Percentiles rank a stretch among this genome's conserved stretches.
phyloP scores from a whole-genome alignment of 2,329 filamentous ascomycete species.

The Fusarium pilosicola region DNA sequence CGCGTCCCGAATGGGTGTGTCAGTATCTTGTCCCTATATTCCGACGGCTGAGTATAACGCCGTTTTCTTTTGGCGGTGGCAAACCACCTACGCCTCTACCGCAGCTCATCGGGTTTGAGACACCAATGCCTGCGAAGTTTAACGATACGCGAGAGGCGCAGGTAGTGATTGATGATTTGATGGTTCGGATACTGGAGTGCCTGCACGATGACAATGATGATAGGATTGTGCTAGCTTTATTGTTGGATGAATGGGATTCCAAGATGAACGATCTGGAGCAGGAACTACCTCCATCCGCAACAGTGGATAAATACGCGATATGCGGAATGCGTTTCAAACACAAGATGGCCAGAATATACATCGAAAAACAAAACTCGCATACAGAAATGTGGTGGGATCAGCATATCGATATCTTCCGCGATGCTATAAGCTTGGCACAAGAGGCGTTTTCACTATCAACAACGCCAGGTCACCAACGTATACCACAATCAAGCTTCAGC shows the following conservation, averaged over 20 bases:
- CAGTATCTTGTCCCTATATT: conserved; percentile 21
- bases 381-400: conserved; percentile 17
- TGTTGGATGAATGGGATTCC: background rate
- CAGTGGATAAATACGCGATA: background rate
- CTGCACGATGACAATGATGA: background rate
- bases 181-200: background rate
- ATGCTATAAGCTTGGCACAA: background rate
- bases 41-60: conserved; percentile 12
- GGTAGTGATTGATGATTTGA: background rate
- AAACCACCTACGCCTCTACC: background rate
- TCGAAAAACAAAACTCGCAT: background rate
- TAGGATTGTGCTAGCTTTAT: background rate
- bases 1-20: background rate
- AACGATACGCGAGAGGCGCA: background rate
- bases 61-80: conserved; percentile 4
- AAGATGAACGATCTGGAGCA: background rate
- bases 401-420: background rate
- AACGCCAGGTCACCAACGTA: background rate
- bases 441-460: background rate
- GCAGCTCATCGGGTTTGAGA: background rate
- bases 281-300: background rate
- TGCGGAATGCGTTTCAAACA: conserved; percentile 9
- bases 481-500: background rate
- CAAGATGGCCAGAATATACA: background rate
- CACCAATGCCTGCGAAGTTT: background rate